A percentile compares a stretch with the other conserved stretches of the same genome.
These are phyloP conservation scores for Castanopsis chinensis DNA, from an alignment of 306 rosid species.

Conservation along the genomic window DNA sequence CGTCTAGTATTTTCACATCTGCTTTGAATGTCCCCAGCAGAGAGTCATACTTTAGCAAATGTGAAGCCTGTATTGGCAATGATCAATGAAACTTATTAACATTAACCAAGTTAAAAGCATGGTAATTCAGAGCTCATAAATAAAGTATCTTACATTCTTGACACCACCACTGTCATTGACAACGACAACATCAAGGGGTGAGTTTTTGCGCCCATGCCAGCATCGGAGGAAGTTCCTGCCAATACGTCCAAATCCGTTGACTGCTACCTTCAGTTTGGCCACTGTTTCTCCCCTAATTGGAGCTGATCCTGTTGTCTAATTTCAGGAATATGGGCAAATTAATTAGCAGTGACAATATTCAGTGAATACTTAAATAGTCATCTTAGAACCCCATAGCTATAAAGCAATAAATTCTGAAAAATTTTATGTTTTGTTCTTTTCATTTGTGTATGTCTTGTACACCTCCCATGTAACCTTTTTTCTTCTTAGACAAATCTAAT, in stretches of 20 bases:
- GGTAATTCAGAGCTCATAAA: background rate
- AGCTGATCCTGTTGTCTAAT: slow-evolving; percentile 55
- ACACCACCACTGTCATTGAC: slow-evolving; percentile 99
- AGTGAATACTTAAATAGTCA: background rate
- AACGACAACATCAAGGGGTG: slow-evolving; percentile 87
- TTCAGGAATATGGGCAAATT: background rate
- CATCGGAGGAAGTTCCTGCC: slow-evolving; percentile 97
- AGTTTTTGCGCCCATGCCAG: slow-evolving; percentile 94
- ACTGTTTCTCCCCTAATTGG: slow-evolving; percentile 71
- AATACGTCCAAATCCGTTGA: slow-evolving; percentile 96
- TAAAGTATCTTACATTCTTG: slow-evolving; percentile 64
- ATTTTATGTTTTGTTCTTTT: no score
- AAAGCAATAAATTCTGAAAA: background rate
- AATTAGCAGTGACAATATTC: background rate
- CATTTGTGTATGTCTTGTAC: no score
- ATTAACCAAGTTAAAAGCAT: background rate
- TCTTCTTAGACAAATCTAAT: no score
- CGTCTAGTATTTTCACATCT: slow-evolving; percentile 65
- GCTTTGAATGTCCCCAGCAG: slow-evolving; percentile 95
- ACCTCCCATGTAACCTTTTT: no score
- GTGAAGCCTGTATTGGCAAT: slow-evolving; percentile 51
- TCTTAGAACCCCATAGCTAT: background rate
- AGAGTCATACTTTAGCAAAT: slow-evolving; percentile 91
- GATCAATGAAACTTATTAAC: background rate
- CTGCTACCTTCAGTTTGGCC: slow-evolving; percentile 98